A percentile compares a stretch with the other conserved stretches of the same genome.
Conservation (phyloP, 306 rosid species). For the Castanospermum australe region DNA sequence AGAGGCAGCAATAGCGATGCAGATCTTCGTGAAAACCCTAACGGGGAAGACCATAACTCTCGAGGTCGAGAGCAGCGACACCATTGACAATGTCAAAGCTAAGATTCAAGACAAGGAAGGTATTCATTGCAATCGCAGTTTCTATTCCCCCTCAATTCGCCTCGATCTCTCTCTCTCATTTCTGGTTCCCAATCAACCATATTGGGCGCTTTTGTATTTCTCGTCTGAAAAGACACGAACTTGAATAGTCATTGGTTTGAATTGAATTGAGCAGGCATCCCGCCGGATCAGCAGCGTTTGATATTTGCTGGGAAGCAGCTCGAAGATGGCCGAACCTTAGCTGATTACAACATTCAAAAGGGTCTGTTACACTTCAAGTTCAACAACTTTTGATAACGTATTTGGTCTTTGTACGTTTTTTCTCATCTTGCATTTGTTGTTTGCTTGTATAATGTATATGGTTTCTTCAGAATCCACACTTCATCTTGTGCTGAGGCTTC, state of each 20-base stretch:
- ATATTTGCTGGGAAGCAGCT: conserved; percentile 86
- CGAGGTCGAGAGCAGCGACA: conserved; percentile 85
- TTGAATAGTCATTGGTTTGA: neutral
- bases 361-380: conserved; percentile 25
- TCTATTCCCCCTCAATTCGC: no score
- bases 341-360: conserved; percentile 83
- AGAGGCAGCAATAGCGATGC: conserved; percentile 36
- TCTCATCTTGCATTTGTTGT: no score
- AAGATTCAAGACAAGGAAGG: conserved; percentile 96
- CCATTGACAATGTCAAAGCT: conserved; percentile 86
- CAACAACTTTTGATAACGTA: neutral
- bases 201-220: neutral
- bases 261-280: conserved; percentile 44
- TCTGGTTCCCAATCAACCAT: no score
- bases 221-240: neutral
- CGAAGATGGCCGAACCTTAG: conserved; percentile 77
- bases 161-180: no score
- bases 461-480: conserved; percentile 58
- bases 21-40: conserved; percentile 87
- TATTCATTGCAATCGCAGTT: neutral
- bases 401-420: neutral
- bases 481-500: conserved; percentile 82
- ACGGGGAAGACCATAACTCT: conserved; percentile 87
- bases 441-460: neutral
- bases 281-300: conserved; percentile 87